Evolutionary conservation across 148 eudicot genomes (phyloP), one percentile per base, ranked within the genome.

Genomic region (Polygonum maritimum): DNA sequence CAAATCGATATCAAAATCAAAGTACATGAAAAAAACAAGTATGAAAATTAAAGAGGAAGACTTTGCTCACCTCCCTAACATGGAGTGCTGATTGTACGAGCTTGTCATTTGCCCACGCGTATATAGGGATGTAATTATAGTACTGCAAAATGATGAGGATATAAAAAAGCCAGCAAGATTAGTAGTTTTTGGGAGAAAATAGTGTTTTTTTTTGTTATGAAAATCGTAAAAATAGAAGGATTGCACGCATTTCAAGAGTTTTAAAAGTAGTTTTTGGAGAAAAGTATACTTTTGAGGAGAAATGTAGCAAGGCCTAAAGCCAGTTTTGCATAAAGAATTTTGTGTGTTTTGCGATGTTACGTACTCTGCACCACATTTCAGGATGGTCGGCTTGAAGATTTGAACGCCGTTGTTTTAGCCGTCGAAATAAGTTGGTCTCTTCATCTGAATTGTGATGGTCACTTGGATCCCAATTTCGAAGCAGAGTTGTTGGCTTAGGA

Each of bases 51-150:
- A n/a, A n/a, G n/a, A n/a, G n/a, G n/a, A n/a, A n/a, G n/a, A n/a
- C n/a, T 3, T 40, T 41, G 45, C 45, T 1, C 67, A 85, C 87
- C 85, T 82, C 65, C n/a, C 80, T 57, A 69, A 82, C 44, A 40
- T 78, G 74, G 22, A 85, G 85, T 54, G 85, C 85, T 54, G 79
- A 72, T 78, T 54, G 82, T 15, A 85, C 85, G 51, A 58, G 40
- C 52, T 58, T 49, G 47, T 79, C 79, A 15, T 71, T 71, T 21
- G 82, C 80, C 88, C 88, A 85, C 2, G 41, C 54, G 18, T 76
- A 76, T 2, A 78, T 48, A 26, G 74, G 69, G 13, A 70, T 5
- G 51, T 82, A 78, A 57, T 76, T 76, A 62, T 77, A 51, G 40
- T 14, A 36, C 85, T 82, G 80, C 65, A 41, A 38, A 48, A 14